Conservation (phyloP, 2,329 filamentous ascomycete species). For the Xylariales sp. region DNA sequence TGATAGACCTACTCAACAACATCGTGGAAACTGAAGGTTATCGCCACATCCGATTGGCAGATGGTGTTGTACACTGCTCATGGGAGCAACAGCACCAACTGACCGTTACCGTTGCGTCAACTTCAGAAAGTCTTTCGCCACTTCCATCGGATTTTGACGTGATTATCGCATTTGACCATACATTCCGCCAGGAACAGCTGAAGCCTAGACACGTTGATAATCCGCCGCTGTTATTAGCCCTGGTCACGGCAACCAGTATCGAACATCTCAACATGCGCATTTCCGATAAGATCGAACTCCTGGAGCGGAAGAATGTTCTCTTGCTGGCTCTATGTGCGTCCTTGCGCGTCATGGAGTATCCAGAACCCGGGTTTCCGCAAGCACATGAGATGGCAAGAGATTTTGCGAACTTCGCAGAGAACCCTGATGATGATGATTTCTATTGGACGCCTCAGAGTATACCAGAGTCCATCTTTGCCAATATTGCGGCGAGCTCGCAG, state of each 20-base stretch:
- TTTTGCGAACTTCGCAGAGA: constrained; percentile 43
- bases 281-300: constrained; percentile 26
- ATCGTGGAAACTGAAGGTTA: constrained; percentile 37
- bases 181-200: constrained; percentile 32
- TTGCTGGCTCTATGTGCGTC: constrained; percentile 26
- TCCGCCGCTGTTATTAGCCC: constrained; percentile 40
- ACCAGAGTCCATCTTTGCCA: constrained; percentile 44
- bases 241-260: constrained; percentile 48
- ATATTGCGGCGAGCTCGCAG: constrained; percentile 35
- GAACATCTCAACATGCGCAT: constrained; percentile 51
- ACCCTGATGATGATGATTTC: constrained; percentile 29
- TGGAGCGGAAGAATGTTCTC: constrained; percentile 45
- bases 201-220: constrained; percentile 18
- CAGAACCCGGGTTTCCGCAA: constrained; percentile 32
- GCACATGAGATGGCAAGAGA: constrained; percentile 42
- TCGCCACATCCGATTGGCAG: constrained; percentile 22
- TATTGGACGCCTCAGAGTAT: constrained; percentile 43
- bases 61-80: constrained; percentile 10
- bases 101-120: constrained; percentile 37
- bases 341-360: constrained; percentile 31
- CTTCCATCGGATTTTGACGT: constrained; percentile 38
- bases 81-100: neutral
- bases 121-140: constrained; percentile 29
- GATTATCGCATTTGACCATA: constrained; percentile 51
- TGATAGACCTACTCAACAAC: constrained; percentile 48